Base-by-base conservation (phyloP, 495 filamentous ascomycete genomes). In the Penicillium diatomitis region DNA sequence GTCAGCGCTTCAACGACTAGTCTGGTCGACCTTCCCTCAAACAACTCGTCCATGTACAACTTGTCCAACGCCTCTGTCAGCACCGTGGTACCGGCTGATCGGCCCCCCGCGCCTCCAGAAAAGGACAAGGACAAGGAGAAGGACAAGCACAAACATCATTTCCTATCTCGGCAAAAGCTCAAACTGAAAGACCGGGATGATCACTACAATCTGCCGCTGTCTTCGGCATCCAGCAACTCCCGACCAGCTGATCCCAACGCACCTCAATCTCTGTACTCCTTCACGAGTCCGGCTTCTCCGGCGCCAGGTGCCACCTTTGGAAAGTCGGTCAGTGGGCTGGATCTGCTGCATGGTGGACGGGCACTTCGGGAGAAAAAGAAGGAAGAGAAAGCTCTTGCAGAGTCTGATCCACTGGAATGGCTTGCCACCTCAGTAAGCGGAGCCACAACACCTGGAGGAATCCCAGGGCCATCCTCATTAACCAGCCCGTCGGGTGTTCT, bases 171-270 rank as follows among this genome's bases (percentile, higher is more conserved):
- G 40, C 88, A 94, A 68, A 96, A 96, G 65, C 78, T 96, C 62
- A 96, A 94, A 64, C 68, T 90, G 20, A 90, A 85, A 57, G 85
- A 85, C 46, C 83, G 80, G 50, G 88, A 94, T 45, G 85, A 90
- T 46, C 81, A 91, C 54, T 65, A 57, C 47, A 75, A 85, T 34
- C 77, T 89, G 2, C 79, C 82, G 3, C 76, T 97, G 1, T 95
- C 90, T 0, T 97, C 92, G 3, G 89, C 90, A 12, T 83, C 82
- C 30, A 92, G 87, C 60, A 97, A 95, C 62, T 96, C 90, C 4
- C 82, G 79, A 58, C 87, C 90, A 0, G 81, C 84, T 2, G 88
- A 95, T 60, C 88, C 90, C 0, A 85, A 77, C 55, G 88, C 88
- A 4, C 88, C 90, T 1, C 84, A 83, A 57, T 88, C 87, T 41